phyloP scores from a whole-genome alignment of 495 filamentous ascomycete genomes.

The Lasiosphaeria hispida region DNA sequence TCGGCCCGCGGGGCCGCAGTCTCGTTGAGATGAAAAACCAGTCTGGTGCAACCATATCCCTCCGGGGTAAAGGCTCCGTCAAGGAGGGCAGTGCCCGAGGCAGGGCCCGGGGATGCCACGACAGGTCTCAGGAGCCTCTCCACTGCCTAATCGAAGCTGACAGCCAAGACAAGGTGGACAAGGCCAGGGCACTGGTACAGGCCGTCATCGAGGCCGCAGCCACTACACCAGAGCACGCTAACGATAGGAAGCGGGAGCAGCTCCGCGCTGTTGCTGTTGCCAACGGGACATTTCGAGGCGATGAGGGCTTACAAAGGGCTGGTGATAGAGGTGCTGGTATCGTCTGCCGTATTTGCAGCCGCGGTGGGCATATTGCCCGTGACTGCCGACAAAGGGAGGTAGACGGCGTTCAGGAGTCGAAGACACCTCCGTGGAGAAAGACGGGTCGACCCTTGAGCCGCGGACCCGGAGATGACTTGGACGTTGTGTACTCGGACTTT shows the following conservation, averaged over 20 bases:
- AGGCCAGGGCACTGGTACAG: conserved; percentile 88
- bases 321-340: conserved; percentile 47
- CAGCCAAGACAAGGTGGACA: conserved; percentile 90
- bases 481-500: no score
- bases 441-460: no score
- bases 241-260: conserved; percentile 91
- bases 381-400: conserved; percentile 67
- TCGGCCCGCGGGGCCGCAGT: conserved; percentile 95
- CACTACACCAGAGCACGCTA: conserved; percentile 90
- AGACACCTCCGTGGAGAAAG: background rate
- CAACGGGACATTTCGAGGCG: conserved; percentile 91
- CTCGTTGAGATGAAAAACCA: conserved; percentile 94
- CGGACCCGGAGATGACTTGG: no score
- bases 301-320: conserved; percentile 48
- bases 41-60: conserved; percentile 90
- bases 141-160: conserved; percentile 96
- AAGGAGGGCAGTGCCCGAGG: conserved; percentile 96
- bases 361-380: conserved; percentile 23
- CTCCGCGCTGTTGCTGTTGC: conserved; percentile 87
- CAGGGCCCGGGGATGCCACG: conserved; percentile 76
- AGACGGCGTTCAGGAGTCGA: background rate
- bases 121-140: conserved; percentile 94
- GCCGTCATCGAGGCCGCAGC: conserved; percentile 95
- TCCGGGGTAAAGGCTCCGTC: conserved; percentile 93
- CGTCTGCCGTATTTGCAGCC: conserved; percentile 88